Conservation (phyloP, 306 rosid species). For the Vigna reflexopilosa region DNA sequence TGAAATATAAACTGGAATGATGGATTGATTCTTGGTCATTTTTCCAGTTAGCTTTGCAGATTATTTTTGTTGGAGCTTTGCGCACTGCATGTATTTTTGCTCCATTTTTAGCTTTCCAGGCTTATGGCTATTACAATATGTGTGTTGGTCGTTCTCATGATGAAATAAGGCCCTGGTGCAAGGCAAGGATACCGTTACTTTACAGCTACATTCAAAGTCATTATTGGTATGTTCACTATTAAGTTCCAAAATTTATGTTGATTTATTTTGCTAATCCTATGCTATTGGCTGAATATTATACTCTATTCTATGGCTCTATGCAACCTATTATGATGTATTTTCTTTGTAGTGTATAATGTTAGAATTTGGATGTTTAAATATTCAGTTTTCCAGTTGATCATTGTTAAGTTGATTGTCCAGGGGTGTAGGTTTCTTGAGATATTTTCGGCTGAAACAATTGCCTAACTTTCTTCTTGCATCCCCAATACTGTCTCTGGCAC, state of each 20-base stretch:
- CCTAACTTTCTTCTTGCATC: slow-evolving; percentile 92
- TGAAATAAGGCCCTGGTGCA: slow-evolving; percentile 90
- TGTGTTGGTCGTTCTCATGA: slow-evolving; percentile 65
- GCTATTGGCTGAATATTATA: slow-evolving; percentile 27
- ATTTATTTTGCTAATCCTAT: slow-evolving; percentile 19
- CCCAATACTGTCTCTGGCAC: slow-evolving; percentile 76
- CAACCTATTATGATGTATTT: slow-evolving; percentile 10
- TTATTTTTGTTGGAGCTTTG: slow-evolving; percentile 67
- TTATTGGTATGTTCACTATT: slow-evolving; percentile 75
- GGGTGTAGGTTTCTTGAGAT: slow-evolving; percentile 92
- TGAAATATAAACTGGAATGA: slow-evolving; percentile 22
- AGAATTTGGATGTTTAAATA: slow-evolving; percentile 30
- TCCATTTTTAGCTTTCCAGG: slow-evolving; percentile 85
- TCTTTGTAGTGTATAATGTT: slow-evolving; percentile 19
- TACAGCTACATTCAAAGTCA: slow-evolving; percentile 88
- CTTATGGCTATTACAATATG: slow-evolving; percentile 83
- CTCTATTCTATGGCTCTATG: slow-evolving; percentile 11
- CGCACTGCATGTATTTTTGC: slow-evolving; percentile 66
- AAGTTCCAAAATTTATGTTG: slow-evolving; percentile 22
- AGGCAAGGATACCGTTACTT: slow-evolving; percentile 79
- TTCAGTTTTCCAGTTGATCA: slow-evolving; percentile 26
- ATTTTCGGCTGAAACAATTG: slow-evolving; percentile 83
- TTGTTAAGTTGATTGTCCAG: slow-evolving; percentile 57
- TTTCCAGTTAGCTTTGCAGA: slow-evolving; percentile 71
- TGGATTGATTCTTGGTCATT: slow-evolving; percentile 34